phyloP scores from a whole-genome alignment of 352 stramenopile genomes.

The Pythium rhizo-oryzae region DNA sequence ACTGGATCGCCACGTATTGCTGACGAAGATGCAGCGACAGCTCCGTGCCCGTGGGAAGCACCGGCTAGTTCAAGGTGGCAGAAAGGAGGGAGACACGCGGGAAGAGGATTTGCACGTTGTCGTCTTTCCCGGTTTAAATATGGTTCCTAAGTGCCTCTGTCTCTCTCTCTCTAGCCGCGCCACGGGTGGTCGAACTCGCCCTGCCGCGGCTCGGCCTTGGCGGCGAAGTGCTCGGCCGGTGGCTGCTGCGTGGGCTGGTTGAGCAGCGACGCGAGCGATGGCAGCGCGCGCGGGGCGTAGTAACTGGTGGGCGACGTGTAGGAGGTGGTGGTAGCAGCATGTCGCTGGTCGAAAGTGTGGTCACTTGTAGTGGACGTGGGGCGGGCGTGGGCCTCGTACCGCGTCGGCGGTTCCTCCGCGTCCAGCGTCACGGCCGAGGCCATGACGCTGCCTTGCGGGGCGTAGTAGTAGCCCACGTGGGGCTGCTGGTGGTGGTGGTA shows the following conservation, averaged over 20 bases:
- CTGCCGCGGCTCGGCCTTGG: conserved; percentile 1
- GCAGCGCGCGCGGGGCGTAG: conserved; percentile 18
- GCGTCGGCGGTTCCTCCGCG: conserved; percentile 10
- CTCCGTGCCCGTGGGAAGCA: neutral
- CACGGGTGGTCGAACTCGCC: conserved; percentile 9
- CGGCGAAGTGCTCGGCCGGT: neutral
- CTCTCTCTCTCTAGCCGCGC: neutral
- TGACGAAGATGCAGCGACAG: conserved; percentile 1
- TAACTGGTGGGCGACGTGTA: conserved; percentile 11
- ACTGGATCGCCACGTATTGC: conserved; percentile 8
- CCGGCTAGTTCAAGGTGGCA: neutral
- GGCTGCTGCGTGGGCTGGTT: conserved; percentile 15
- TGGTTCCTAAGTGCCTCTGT: neutral
- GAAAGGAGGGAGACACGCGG: neutral
- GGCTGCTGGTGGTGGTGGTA: conserved; percentile 5
- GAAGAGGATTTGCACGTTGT: neutral
- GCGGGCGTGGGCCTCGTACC: conserved; percentile 9
- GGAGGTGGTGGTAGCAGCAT: neutral
- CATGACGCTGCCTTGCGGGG: conserved; percentile 21
- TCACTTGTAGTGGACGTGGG: neutral
- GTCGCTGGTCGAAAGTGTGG: conserved; percentile 25
- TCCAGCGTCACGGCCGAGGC: conserved; percentile 22
- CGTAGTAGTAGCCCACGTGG: conserved; percentile 11
- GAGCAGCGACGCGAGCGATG: conserved; percentile 22
- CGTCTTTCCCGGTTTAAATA: neutral